Percentiles rank a stretch among this genome's conserved stretches.
These are phyloP conservation scores for Rhynchosporium graminicola DNA, from an alignment of 2,329 filamentous ascomycete genomes.

Conservation along the genomic window DNA sequence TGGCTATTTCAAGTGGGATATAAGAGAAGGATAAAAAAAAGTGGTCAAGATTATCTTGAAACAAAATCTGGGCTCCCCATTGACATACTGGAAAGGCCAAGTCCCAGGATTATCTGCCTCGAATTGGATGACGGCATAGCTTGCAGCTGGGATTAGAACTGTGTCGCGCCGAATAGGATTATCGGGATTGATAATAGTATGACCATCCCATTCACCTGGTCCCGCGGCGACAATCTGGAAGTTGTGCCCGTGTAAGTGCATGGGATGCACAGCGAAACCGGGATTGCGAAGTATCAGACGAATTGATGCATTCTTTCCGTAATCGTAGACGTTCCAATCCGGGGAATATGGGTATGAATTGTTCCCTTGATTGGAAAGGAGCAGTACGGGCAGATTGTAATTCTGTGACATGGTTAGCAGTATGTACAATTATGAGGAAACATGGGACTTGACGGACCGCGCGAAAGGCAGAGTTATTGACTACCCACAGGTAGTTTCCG, in stretches of 20 bases:
- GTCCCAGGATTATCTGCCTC: conserved; percentile 53
- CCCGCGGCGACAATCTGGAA: conserved; percentile 65
- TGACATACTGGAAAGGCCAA: conserved; percentile 47
- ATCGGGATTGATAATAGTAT: conserved; percentile 42
- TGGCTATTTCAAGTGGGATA: background rate
- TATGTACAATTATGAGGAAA: conserved; percentile 18
- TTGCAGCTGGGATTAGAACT: conserved; percentile 47
- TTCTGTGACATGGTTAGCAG: conserved; percentile 53
- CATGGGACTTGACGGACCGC: too few species aligned
- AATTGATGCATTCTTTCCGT: conserved; percentile 54
- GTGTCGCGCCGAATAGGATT: conserved; percentile 56
- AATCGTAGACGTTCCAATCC: conserved; percentile 58
- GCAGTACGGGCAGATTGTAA: conserved; percentile 60
- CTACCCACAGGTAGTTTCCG: background rate
- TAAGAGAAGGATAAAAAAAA: background rate
- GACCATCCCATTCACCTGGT: conserved; percentile 37
- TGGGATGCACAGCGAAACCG: conserved; percentile 54
- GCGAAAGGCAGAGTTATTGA: background rate
- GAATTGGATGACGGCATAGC: conserved; percentile 49
- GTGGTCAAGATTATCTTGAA: conserved; percentile 41
- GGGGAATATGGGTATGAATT: conserved; percentile 49
- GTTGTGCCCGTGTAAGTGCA: conserved; percentile 72
- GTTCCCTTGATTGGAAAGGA: conserved; percentile 53
- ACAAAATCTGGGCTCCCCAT: too few species aligned
- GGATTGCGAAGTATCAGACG: conserved; percentile 58